These are phyloP conservation scores for Vaccinium macrocarpon DNA, from an alignment of 148 eudicot genomes.

Conservation along the genomic window DNA sequence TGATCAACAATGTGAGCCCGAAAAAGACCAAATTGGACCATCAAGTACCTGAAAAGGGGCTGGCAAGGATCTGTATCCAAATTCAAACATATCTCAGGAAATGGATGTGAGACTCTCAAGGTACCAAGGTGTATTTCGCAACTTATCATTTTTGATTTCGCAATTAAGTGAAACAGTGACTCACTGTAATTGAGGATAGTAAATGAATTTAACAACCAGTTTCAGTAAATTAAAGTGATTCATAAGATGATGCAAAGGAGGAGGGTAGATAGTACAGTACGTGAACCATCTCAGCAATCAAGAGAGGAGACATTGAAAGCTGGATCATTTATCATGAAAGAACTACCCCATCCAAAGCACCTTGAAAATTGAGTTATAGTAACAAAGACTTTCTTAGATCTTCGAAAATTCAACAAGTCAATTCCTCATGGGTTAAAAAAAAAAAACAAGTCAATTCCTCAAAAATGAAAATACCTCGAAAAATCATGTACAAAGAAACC, in stretches of 20 bases:
- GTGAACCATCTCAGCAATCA: neutral
- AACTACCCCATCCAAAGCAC: neutral
- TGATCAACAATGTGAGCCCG: too few relatives aligned
- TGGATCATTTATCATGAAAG: constrained; percentile 10
- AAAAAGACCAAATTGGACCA: too few relatives aligned
- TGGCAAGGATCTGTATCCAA: too few relatives aligned
- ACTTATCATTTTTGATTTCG: too few relatives aligned
- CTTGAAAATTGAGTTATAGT: neutral
- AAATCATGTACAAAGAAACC: too few relatives aligned
- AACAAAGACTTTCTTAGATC: neutral
- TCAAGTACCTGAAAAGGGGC: too few relatives aligned
- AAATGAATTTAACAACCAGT: neutral
- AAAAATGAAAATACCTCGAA: neutral
- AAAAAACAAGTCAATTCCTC: neutral
- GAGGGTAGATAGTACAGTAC: neutral
- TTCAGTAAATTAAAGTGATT: neutral
- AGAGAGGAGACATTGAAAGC: neutral
- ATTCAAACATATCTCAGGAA: neutral
- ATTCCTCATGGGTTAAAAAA: too few relatives aligned
- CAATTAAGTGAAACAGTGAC: neutral
- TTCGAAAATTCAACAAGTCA: neutral
- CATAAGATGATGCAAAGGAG: neutral
- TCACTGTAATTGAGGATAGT: constrained; percentile 3
- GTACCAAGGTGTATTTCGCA: neutral
- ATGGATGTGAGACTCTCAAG: neutral